A percentile compares a stretch with the other conserved stretches of the same genome.
phyloP scores from a whole-genome alignment of 768 basidiomycete genomes.

The Amanita phalloides region DNA sequence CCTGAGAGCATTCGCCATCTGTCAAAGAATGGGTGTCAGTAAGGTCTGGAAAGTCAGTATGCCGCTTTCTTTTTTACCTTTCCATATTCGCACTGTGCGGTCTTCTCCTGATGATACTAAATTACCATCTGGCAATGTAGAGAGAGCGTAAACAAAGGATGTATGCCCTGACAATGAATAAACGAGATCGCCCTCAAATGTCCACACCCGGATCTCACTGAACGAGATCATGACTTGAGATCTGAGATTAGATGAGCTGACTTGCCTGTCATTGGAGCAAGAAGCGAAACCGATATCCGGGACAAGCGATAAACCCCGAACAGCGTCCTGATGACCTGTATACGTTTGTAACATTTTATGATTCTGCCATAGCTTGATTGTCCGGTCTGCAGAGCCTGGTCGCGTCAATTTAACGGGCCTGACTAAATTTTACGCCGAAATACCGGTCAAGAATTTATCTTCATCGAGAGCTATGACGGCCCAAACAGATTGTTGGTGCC shows the following conservation, averaged over 20 bases:
- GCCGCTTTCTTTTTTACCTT: slow-evolving; percentile 36
- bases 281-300: slow-evolving; percentile 90
- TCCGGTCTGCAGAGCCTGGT: slow-evolving; percentile 87
- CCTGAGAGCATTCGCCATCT: slow-evolving; percentile 87
- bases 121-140: slow-evolving; percentile 71
- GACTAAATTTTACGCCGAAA: background rate
- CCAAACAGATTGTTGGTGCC: slow-evolving; percentile 91
- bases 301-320: slow-evolving; percentile 72
- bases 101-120: slow-evolving; percentile 93
- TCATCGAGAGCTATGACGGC: slow-evolving; percentile 76
- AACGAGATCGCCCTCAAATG: slow-evolving; percentile 65
- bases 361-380: slow-evolving; percentile 80
- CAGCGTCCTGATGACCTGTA: slow-evolving; percentile 84
- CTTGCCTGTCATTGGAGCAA: slow-evolving; percentile 87
- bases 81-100: slow-evolving; percentile 86
- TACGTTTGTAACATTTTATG: slow-evolving; percentile 70
- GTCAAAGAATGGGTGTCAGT: background rate
- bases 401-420: background rate
- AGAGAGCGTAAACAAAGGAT: slow-evolving; percentile 90
- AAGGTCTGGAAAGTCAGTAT: background rate
- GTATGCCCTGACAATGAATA: slow-evolving; percentile 89
- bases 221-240: background rate
- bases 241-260: background rate
- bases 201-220: slow-evolving; percentile 92
- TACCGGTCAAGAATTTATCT: slow-evolving; percentile 75